Conservation (phyloP, 2,329 filamentous ascomycete species). For the Penicillium sp. region DNA sequence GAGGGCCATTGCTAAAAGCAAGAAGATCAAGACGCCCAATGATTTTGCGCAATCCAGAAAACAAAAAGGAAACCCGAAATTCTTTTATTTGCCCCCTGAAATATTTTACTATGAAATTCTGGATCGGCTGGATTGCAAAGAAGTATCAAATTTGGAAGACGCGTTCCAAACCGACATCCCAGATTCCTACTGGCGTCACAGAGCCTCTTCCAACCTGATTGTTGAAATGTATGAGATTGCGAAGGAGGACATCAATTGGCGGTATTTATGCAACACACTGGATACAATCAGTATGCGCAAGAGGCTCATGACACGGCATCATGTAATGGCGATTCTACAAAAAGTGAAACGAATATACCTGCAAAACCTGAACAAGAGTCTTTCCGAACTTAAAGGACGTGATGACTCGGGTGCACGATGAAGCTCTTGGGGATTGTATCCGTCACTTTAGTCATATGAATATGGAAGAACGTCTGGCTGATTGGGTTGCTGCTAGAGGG, state of each 20-base stretch:
- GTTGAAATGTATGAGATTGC: not conserved
- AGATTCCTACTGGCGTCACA: not conserved
- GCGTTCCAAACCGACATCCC: not conserved
- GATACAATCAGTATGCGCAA: not conserved
- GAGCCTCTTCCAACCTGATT: not conserved
- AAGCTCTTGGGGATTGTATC: too few species aligned
- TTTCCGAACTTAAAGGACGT: not conserved
- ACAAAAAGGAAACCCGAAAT: not conserved
- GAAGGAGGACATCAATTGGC: not conserved
- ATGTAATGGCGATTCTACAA: not conserved
- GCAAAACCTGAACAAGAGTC: not conserved
- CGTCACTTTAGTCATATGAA: too few species aligned
- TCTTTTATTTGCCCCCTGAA: not conserved
- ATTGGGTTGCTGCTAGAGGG: too few species aligned
- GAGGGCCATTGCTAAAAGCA: not conserved
- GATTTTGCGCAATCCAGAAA: not conserved
- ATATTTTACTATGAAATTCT: not conserved
- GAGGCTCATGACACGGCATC: not conserved
- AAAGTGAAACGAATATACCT: not conserved
- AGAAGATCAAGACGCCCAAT: not conserved
- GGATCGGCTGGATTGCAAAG: not conserved
- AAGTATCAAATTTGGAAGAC: not conserved
- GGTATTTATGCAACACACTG: not conserved
- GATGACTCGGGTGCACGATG: too few species aligned
- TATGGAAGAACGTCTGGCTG: too few species aligned